A percentile compares a stretch with the other conserved stretches of the same genome.
Evolutionary conservation across 2,329 filamentous ascomycete species (phyloP).

Genomic region (Colletotrichum viniferum): DNA sequence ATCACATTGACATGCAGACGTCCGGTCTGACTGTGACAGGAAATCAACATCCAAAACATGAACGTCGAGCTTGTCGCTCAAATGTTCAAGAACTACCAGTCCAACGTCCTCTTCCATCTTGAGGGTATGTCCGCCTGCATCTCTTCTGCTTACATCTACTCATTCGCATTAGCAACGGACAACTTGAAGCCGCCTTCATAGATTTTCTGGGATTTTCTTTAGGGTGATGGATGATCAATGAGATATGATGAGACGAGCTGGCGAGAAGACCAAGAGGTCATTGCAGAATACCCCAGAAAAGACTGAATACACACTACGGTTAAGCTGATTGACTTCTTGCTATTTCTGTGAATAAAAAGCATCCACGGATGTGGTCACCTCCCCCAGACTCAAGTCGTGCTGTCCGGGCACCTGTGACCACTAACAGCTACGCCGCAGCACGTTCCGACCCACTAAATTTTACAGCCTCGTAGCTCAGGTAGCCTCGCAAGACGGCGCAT

Average conservation of each 20-base stretch:
- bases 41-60: slow-evolving; percentile 99
- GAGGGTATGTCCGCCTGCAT: slow-evolving; percentile 68
- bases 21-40: slow-evolving; percentile 52
- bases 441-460: slow-evolving; percentile 13
- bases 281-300: not conserved
- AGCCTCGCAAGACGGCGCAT: slow-evolving; percentile 33
- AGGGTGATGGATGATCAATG: slow-evolving; percentile 1
- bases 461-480: slow-evolving; percentile 26
- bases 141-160: not conserved
- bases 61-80: slow-evolving; percentile 97
- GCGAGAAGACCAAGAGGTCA: not conserved
- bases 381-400: not conserved
- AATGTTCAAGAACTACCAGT: slow-evolving; percentile 99
- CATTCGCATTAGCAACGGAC: slow-evolving; percentile 6
- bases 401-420: not conserved
- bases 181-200: slow-evolving; percentile 77
- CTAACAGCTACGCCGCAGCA: not conserved
- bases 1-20: not conserved
- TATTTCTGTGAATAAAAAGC: not conserved
- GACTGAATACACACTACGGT: not conserved
- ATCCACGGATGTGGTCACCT: not conserved
- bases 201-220: not conserved
- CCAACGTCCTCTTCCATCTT: slow-evolving; percentile 94
- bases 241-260: not conserved
- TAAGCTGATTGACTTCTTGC: not conserved